Evolutionary conservation across 257 asterid genomes (phyloP).

Genomic region (Nicotiana attenuata): DNA sequence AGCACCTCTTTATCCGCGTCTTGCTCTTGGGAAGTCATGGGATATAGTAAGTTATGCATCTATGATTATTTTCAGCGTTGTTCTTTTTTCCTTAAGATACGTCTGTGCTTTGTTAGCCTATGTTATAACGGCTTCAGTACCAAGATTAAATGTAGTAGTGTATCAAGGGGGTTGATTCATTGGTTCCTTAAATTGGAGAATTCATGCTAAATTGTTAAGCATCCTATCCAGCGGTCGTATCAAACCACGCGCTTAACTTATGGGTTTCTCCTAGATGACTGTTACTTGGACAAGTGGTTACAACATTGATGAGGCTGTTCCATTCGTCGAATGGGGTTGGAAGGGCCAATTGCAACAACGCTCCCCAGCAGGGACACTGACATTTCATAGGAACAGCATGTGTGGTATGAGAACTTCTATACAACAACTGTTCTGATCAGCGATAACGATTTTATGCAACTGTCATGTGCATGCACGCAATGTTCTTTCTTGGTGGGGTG

Average conservation of each 20-base stretch:
- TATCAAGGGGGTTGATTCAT: background rate
- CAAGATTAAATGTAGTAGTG: background rate
- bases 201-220: background rate
- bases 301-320: conserved; percentile 59
- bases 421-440: background rate
- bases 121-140: background rate
- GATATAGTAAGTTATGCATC: conserved; percentile 52
- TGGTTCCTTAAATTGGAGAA: background rate
- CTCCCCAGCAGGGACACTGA: conserved; percentile 69
- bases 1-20: conserved; percentile 91
- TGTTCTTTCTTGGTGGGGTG: background rate
- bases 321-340: conserved; percentile 62
- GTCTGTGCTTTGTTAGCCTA: background rate
- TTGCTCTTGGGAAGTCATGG: conserved; percentile 93
- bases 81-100: background rate
- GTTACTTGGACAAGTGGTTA: conserved; percentile 90
- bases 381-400: conserved; percentile 70
- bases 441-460: background rate
- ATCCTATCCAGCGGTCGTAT: background rate
- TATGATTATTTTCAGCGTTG: too few species aligned
- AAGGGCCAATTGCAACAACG: conserved; percentile 30
- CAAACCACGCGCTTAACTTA: background rate
- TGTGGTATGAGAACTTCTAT: conserved; percentile 48
- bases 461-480: background rate
- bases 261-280: conserved; percentile 49